Evolutionary conservation across 306 rosid species (phyloP).

Genomic region (Hippophae gyantsensis): DNA sequence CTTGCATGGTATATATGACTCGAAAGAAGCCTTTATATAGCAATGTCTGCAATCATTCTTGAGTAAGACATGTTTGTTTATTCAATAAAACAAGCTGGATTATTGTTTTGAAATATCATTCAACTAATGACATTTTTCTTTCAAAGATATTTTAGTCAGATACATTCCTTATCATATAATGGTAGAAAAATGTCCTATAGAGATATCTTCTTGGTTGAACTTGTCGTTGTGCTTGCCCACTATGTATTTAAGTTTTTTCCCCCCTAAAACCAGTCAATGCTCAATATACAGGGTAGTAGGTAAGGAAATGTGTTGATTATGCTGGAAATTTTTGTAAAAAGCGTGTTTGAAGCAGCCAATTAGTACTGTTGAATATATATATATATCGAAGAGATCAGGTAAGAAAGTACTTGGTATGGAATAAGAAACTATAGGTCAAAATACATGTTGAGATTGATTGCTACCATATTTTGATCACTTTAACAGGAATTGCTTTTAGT

Average conservation of each 20-base stretch:
- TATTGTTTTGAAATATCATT: background rate
- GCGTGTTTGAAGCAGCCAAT: too few species aligned
- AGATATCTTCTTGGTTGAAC: background rate
- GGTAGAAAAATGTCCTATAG: background rate
- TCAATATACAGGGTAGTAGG: background rate
- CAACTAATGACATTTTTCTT: background rate
- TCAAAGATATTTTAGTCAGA: background rate
- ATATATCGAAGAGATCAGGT: too few species aligned
- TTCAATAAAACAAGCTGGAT: background rate
- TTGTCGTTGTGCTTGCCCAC: background rate
- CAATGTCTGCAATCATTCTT: background rate
- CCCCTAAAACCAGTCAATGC: conserved; percentile 1
- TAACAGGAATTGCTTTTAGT: too few species aligned
- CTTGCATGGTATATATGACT: background rate
- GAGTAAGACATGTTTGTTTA: background rate
- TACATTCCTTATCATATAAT: background rate
- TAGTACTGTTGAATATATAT: too few species aligned
- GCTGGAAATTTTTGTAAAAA: too few species aligned
- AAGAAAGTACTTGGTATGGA: too few species aligned
- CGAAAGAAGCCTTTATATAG: conserved; percentile 1
- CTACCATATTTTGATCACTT: too few species aligned
- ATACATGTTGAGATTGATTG: too few species aligned
- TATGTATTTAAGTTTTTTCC: background rate
- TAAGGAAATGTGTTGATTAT: background rate
- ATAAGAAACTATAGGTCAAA: too few species aligned